Percentiles rank a stretch among this genome's conserved stretches.
Conservation (phyloP, 1,284 basidiomycete species). For the Irpex sp. region DNA sequence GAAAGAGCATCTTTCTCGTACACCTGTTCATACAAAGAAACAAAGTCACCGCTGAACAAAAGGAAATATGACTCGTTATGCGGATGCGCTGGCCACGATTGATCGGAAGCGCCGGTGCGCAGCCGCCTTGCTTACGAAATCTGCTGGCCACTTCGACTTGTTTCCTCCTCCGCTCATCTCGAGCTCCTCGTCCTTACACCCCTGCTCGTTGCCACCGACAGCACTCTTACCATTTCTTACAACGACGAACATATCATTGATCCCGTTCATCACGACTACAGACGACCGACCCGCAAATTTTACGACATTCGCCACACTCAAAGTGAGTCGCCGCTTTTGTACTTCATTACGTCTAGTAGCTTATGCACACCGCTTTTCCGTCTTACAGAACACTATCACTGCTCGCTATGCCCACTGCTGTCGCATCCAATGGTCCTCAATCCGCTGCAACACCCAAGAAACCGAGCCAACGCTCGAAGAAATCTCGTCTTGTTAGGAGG, state of each 20-base stretch:
- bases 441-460: neutral
- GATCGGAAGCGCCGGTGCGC: constrained; percentile 4
- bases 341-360: neutral
- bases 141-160: neutral
- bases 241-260: neutral
- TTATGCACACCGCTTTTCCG: neutral
- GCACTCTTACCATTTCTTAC: neutral
- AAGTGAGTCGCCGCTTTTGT: neutral
- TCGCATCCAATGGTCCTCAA: neutral
- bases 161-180: neutral
- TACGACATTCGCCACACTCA: neutral
- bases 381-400: neutral
- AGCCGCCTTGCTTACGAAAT: constrained; percentile 3
- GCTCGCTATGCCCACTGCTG: neutral
- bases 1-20: too few species aligned
- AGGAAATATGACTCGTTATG: neutral
- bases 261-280: neutral
- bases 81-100: neutral
- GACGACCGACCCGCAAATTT: neutral
- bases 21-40: too few species aligned
- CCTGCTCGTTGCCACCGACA: constrained; percentile 8
- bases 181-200: constrained; percentile 4
- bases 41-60: too few species aligned
- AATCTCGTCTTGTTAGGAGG: constrained; percentile 37
- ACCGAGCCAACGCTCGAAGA: constrained; percentile 27